Percentiles rank a stretch among this genome's conserved stretches.
Conservation (phyloP, 2,329 filamentous ascomycete species). For the Penicillium sumatraense region DNA sequence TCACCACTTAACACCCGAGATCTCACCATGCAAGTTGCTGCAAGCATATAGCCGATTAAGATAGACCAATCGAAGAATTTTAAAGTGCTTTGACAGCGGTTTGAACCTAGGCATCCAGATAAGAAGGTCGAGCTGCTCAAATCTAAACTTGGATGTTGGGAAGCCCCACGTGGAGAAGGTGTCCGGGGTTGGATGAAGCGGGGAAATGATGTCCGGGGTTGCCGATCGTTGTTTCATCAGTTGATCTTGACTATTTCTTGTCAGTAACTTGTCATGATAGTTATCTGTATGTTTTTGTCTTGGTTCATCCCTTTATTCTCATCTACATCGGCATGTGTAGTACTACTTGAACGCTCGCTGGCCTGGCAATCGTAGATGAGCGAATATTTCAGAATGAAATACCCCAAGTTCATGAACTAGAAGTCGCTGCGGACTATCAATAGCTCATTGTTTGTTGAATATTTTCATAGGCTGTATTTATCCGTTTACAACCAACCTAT, state of each 20-base stretch:
- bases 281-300: too few relatives aligned
- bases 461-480: too few relatives aligned
- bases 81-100: not conserved
- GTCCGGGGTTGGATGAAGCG: not conserved
- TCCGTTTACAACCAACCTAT: too few relatives aligned
- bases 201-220: not conserved
- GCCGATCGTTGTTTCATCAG: not conserved
- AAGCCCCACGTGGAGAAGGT: not conserved
- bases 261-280: not conserved
- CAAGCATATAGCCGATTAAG: slow-evolving; percentile 1
- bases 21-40: not conserved
- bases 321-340: too few relatives aligned
- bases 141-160: not conserved
- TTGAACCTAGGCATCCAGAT: not conserved
- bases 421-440: too few relatives aligned
- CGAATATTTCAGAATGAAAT: too few relatives aligned
- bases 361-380: too few relatives aligned
- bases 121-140: not conserved
- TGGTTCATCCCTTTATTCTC: too few relatives aligned
- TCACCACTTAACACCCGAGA: not conserved
- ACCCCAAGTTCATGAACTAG: too few relatives aligned
- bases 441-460: too few relatives aligned
- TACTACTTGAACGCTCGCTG: too few relatives aligned
- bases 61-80: not conserved
- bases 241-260: not conserved